phyloP scores from a whole-genome alignment of 2,329 filamentous ascomycete genomes.

The Exophiala mesophila region DNA sequence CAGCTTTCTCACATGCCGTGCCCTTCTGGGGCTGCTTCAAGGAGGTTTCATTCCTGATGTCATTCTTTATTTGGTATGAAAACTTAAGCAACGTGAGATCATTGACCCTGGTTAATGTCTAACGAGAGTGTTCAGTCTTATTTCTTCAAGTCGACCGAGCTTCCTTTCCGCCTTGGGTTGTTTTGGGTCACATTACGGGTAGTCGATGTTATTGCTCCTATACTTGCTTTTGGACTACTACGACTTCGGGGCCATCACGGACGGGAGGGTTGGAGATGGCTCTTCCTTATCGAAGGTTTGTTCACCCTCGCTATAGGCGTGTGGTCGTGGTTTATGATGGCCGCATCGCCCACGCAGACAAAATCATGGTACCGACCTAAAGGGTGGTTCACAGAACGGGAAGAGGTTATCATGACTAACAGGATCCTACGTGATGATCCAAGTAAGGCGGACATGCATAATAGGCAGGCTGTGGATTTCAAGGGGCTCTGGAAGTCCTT shows the following conservation, averaged over 20 bases:
- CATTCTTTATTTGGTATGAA: constrained; percentile 27
- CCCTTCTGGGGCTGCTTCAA: constrained; percentile 41
- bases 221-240: constrained; percentile 39
- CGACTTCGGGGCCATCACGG: constrained; percentile 32
- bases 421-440: constrained; percentile 13
- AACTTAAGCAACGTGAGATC: too few relatives aligned
- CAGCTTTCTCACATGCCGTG: constrained; percentile 35
- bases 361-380: constrained; percentile 30
- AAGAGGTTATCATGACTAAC: constrained; percentile 65
- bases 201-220: constrained; percentile 36
- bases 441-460: constrained; percentile 45
- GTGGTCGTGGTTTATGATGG: constrained; percentile 46
- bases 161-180: constrained; percentile 46
- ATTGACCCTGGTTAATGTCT: too few relatives aligned
- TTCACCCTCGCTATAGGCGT: constrained; percentile 37
- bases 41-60: constrained; percentile 42
- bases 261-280: constrained; percentile 37
- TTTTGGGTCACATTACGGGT: constrained; percentile 55
- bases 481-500: constrained; percentile 46
- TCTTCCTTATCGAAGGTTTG: constrained; percentile 34
- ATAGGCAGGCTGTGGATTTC: constrained; percentile 39
- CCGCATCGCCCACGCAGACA: constrained; percentile 57
- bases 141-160: constrained; percentile 56
- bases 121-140: constrained; percentile 37
- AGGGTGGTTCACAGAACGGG: constrained; percentile 60